A percentile compares a stretch with the other conserved stretches of the same genome.
These are phyloP conservation scores for Podila minutissima DNA, from an alignment of 192 early-diverging fungal species.

Conservation along the genomic window DNA sequence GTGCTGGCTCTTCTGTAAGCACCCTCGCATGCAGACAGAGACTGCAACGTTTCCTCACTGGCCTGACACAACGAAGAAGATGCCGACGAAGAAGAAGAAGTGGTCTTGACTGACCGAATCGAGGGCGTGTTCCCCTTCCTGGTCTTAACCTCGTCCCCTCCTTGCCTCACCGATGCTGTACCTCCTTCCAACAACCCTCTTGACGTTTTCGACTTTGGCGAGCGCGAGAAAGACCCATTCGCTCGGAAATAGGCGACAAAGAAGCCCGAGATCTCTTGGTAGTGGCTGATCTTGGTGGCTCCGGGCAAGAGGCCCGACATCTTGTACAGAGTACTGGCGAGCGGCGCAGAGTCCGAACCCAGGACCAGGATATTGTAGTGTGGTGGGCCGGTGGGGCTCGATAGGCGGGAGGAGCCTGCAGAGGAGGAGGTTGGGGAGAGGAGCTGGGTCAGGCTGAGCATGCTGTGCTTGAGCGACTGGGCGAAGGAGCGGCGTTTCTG, in stretches of 20 bases:
- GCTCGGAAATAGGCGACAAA: conserved; percentile 47
- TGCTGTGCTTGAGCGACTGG: conserved; percentile 25
- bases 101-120: neutral
- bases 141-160: conserved; percentile 17
- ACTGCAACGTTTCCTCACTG: conserved; percentile 15
- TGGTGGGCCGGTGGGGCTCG: conserved; percentile 10
- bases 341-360: conserved; percentile 38
- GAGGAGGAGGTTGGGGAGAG: conserved; percentile 12
- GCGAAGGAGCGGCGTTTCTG: conserved; percentile 44
- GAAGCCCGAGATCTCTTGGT: conserved; percentile 51
- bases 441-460: conserved; percentile 29
- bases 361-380: conserved; percentile 46
- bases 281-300: conserved; percentile 37
- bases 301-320: conserved; percentile 37
- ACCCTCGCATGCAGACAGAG: neutral
- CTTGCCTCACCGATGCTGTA: neutral
- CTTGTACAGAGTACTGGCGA: conserved; percentile 51
- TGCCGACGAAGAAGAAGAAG: neutral
- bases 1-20: neutral
- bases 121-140: neutral
- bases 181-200: conserved; percentile 1
- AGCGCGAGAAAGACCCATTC: conserved; percentile 19
- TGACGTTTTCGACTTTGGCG: neutral
- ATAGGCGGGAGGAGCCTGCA: neutral
- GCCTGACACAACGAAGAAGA: neutral